Base-by-base conservation (phyloP, 2,329 filamentous ascomycete genomes). In the Cladosporium sp. region DNA sequence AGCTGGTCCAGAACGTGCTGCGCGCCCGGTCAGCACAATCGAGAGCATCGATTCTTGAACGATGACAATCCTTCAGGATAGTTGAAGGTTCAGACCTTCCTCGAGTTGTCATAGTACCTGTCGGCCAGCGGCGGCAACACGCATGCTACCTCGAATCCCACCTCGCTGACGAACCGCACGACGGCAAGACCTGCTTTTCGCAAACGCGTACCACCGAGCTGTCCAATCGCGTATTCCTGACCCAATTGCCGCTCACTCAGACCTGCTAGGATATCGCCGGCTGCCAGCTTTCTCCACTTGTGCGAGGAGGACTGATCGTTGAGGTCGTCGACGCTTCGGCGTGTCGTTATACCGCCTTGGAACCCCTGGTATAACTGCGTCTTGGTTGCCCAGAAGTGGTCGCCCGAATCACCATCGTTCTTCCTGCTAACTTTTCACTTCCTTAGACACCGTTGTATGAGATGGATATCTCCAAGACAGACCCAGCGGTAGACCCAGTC, bases 91-190 rank as follows among this genome's bases (percentile, higher is more conserved):
- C 24, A 37, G 24, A 48, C 37, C 45, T 48, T 36, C 22, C 45
- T 34, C 24, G 20, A 41, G 37, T 18, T 22, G 45, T 9, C n/a
- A 41, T 48, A 48, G 45, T 48, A 15, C 37, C 4, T 22, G n/a
- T 24, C 37, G 18, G 27, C 37, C 37, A 22, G 18, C 19, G 29
- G 29, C 45, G 45, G 36, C 32, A 45, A 12, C 20, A 36, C 37
- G 27, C 45, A 48, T 40, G 45, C 36, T 8, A 34, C 17, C 12
- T 40, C 32, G 17, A 19, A 48, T 48, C 45, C 37, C 34, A 41
- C 45, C 37, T 24, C 17, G 45, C 45, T 48, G 45, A 48, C 45
- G 45, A 48, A 48, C 45, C 45, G 45, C 45, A 48, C 45, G 37
- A 48, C 45, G 37, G 37, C 45, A 20, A 48, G 45, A 34, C 45